Percentiles rank a stretch among this genome's conserved stretches.
These are phyloP conservation scores for Symmetrospora coprosmae DNA, from an alignment of 768 basidiomycete genomes.

Conservation along the genomic window DNA sequence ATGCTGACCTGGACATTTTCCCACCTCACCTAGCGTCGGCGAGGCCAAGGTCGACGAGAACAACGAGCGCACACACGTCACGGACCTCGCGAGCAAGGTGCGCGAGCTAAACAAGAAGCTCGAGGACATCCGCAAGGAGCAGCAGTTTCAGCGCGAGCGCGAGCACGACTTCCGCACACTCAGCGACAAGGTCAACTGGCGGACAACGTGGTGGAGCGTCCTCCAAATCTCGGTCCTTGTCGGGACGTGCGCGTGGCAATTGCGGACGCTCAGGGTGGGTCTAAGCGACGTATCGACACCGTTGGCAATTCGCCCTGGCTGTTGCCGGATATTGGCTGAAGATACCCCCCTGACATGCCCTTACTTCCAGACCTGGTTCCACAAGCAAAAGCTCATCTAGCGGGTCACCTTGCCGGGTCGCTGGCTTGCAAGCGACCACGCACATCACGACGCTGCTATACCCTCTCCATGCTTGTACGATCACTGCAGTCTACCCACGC, in stretches of 20 bases:
- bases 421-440: neutral
- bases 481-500: too few relatives aligned
- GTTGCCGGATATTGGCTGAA: too few relatives aligned
- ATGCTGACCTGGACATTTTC: too few relatives aligned
- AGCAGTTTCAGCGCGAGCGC: constrained; percentile 92
- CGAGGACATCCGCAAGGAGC: constrained; percentile 82
- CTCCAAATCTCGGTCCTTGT: constrained; percentile 72
- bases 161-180: constrained; percentile 78
- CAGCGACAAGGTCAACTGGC: constrained; percentile 76
- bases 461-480: neutral
- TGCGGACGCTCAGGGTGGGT: constrained; percentile 60
- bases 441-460: neutral
- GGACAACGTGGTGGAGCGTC: constrained; percentile 87
- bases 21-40: too few relatives aligned
- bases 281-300: too few relatives aligned
- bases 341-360: too few relatives aligned
- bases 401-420: neutral
- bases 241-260: constrained; percentile 79
- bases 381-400: constrained; percentile 18
- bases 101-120: constrained; percentile 86
- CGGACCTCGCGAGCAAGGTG: constrained; percentile 63
- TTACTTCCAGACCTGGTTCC: constrained; percentile 15
- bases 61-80: constrained; percentile 70
- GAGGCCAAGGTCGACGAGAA: constrained; percentile 72
- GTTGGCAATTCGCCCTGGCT: too few relatives aligned